Percentiles rank a stretch among this genome's conserved stretches.
Evolutionary conservation across 2,329 filamentous ascomycete species (phyloP).

Genomic region (Epichloe baconii): DNA sequence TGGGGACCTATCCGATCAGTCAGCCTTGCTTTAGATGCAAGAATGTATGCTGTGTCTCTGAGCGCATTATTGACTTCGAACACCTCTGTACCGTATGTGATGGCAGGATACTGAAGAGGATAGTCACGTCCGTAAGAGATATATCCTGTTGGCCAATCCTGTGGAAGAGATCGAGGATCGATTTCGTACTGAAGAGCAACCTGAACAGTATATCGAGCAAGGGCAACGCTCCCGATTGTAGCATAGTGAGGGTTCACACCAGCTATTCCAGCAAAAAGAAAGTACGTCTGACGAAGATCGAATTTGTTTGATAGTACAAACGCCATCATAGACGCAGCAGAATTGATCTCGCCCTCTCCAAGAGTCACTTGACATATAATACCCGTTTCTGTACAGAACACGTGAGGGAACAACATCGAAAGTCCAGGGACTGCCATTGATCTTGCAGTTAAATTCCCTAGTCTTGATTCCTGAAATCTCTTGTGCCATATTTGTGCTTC

Average conservation of each 20-base stretch:
- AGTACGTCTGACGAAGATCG: constrained; percentile 55
- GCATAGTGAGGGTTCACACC: constrained; percentile 58
- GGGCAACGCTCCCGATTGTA: constrained; percentile 53
- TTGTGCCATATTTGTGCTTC: constrained; percentile 50
- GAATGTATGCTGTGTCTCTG: constrained; percentile 35
- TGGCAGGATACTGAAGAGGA: constrained; percentile 43
- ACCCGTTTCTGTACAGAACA: constrained; percentile 48
- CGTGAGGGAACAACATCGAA: constrained; percentile 50
- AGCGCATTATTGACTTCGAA: constrained; percentile 51
- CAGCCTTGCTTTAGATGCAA: constrained; percentile 39
- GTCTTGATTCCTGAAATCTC: constrained; percentile 29
- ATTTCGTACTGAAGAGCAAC: constrained; percentile 67
- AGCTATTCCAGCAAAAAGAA: constrained; percentile 58
- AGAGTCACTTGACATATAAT: constrained; percentile 56
- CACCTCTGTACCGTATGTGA: constrained; percentile 55
- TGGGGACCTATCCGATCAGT: constrained; percentile 35
- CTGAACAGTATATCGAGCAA: constrained; percentile 58
- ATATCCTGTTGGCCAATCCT: constrained; percentile 54
- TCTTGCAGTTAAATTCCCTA: constrained; percentile 41
- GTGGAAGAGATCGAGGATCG: constrained; percentile 53
- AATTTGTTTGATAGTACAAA: constrained; percentile 49
- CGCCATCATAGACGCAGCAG: constrained; percentile 51
- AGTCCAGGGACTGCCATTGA: constrained; percentile 49
- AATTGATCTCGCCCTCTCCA: constrained; percentile 63
- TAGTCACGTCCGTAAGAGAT: constrained; percentile 45